Evolutionary conservation across 805 yeast genomes (phyloP), one percentile per base, ranked within the genome.

Genomic region (Saccharomycopsis sp.): DNA sequence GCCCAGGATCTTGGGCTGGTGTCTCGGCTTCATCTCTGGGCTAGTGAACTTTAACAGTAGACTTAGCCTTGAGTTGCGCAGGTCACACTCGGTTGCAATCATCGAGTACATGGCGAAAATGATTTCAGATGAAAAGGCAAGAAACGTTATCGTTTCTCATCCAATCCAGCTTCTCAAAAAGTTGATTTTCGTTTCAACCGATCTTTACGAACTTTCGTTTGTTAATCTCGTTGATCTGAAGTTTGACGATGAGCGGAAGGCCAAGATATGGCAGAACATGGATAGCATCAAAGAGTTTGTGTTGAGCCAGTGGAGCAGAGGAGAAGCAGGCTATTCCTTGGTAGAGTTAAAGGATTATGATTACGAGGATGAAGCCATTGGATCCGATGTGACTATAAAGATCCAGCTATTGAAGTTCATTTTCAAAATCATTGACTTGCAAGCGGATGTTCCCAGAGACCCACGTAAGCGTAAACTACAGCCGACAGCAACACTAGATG

Each of bases 391-490:
- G n/a, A 4, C 31, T 4, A 33, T 34, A 12, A 42, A 42, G 23
- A 15, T 42, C 15, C 12, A 19, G 22, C 10, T 36, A n/a, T 29
- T 42, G 18, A 34, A 36, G 17, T 39, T 43, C 18, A 18, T 43
- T n/a, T 43, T 43, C 23, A 18, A 27, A 25, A 29, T 43, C 18
- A 36, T 39, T 27, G 41, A 39, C 2, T n/a, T 43, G 12, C 47
- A 39, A 27, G 4, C 47, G 7, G 31, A 39, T 5, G 26, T 37
- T 4, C 33, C 44, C 10, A 34, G 20, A 16, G 47, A 43, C 34
- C 47, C 47, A 34, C 44, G 47, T 34, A 43, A 40, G 19, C 43
- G 44, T 39, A 43, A 23, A 31, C 36, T 23, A 10, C 15, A 5
- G n/a, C n/a, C n/a, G n/a, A n/a, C n/a, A n/a, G n/a, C n/a, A 12